Conservation (phyloP, 768 basidiomycete genomes). For the Melanogaster broomeanus region DNA sequence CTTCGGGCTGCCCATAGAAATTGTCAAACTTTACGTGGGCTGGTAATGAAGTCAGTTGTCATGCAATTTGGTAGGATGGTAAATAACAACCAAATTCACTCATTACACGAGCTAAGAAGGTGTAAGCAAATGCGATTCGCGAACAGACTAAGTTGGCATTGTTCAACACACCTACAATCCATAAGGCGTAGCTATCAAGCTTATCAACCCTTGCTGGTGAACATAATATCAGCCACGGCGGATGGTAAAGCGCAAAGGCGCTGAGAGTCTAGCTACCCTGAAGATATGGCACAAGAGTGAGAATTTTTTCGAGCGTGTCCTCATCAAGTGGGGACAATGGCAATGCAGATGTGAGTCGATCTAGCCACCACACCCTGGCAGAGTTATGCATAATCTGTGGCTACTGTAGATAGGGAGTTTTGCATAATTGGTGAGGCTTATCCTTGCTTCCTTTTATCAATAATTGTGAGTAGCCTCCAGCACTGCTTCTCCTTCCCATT, state of each 20-base stretch:
- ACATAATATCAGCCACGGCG: not conserved
- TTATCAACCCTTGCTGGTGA: not conserved
- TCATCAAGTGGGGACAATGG: slow-evolving; percentile 9
- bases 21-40: slow-evolving; percentile 41
- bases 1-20: slow-evolving; percentile 46
- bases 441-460: no score
- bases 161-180: not conserved
- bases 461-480: no score
- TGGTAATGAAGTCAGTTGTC: not conserved
- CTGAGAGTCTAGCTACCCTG: not conserved
- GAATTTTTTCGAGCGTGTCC: slow-evolving; percentile 1
- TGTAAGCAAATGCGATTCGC: no score
- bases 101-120: not conserved
- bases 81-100: slow-evolving; percentile 1
- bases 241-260: no score
- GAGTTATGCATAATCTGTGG: no score
- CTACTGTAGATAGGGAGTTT: no score
- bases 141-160: no score
- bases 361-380: no score
- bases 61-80: not conserved
- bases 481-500: no score
- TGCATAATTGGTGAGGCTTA: no score
- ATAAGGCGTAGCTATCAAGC: slow-evolving; percentile 1
- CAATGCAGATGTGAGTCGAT: slow-evolving; percentile 11
- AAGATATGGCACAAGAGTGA: not conserved